These are phyloP conservation scores for Coemansia sp. DNA, from an alignment of 192 early-diverging fungal species.

Conservation along the genomic window DNA sequence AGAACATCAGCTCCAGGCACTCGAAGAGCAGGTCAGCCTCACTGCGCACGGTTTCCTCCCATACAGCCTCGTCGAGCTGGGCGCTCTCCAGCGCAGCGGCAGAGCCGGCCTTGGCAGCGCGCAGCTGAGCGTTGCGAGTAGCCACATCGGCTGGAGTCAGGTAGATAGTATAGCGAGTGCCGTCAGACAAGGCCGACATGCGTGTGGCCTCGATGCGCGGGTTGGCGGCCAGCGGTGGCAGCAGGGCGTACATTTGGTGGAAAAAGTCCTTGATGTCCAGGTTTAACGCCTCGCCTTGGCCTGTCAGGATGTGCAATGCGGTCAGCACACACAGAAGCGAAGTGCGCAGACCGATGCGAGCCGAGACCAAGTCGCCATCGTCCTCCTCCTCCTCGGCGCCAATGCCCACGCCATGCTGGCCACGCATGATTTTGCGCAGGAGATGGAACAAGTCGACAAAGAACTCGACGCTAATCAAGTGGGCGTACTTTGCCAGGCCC, in stretches of 20 bases:
- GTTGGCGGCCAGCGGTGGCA: constrained; percentile 68
- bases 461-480: constrained; percentile 95
- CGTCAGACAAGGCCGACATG: constrained; percentile 42
- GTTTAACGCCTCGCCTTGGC: constrained; percentile 90
- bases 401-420: constrained; percentile 56
- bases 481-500: constrained; percentile 75
- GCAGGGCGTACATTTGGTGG: constrained; percentile 73
- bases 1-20: constrained; percentile 85
- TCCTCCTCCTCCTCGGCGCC: constrained; percentile 40
- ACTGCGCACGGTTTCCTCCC: constrained; percentile 58
- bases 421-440: constrained; percentile 77
- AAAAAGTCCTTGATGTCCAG: constrained; percentile 93
- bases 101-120: background rate
- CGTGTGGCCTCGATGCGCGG: constrained; percentile 63
- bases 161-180: constrained; percentile 48
- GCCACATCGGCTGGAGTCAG: constrained; percentile 44
- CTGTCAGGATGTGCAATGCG: constrained; percentile 82
- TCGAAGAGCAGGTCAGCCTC: constrained; percentile 80
- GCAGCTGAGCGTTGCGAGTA: constrained; percentile 22
- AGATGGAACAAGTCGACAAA: constrained; percentile 85
- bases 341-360: constrained; percentile 59
- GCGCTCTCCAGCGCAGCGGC: constrained; percentile 6
- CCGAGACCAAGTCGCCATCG: constrained; percentile 18
- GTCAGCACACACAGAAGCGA: constrained; percentile 87
- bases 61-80: constrained; percentile 40